Evolutionary conservation across 2,329 filamentous ascomycete genomes (phyloP).

Genomic region (Epichloe elymi): DNA sequence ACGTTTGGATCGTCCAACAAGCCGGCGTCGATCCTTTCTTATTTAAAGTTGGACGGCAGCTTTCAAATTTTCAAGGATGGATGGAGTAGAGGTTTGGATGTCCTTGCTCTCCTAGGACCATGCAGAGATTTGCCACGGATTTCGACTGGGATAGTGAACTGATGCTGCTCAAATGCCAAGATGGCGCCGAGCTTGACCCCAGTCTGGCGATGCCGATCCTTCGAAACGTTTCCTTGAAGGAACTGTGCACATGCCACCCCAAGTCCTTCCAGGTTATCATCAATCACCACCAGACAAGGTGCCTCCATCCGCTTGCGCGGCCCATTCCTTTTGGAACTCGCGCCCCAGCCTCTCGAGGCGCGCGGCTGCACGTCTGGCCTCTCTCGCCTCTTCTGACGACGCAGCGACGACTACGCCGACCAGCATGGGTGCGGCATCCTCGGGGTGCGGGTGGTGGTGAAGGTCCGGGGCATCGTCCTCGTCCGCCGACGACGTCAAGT

Average conservation of each 20-base stretch:
- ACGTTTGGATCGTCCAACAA: neutral
- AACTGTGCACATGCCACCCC: too few species aligned
- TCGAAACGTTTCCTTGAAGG: neutral
- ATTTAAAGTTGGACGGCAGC: neutral
- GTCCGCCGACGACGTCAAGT: neutral
- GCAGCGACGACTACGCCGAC: conserved; percentile 41
- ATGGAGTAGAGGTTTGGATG: neutral
- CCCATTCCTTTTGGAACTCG: conserved; percentile 42
- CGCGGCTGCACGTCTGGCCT: conserved; percentile 39
- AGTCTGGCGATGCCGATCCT: neutral
- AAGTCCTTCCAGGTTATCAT: conserved; percentile 6
- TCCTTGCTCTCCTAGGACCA: neutral
- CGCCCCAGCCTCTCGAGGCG: conserved; percentile 40
- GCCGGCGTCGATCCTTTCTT: neutral
- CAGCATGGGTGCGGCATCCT: conserved; percentile 35
- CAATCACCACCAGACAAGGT: conserved; percentile 15
- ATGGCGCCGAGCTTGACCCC: neutral
- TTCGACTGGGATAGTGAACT: neutral
- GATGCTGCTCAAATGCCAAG: neutral
- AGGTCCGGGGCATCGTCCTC: conserved; percentile 7
- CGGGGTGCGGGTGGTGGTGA: conserved; percentile 5
- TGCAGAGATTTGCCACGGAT: neutral
- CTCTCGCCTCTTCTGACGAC: conserved; percentile 30
- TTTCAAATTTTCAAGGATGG: neutral
- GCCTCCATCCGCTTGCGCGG: conserved; percentile 15